phyloP scores from a whole-genome alignment of 2,329 filamentous ascomycete species.

The Ceratocystis cacaofunesta region DNA sequence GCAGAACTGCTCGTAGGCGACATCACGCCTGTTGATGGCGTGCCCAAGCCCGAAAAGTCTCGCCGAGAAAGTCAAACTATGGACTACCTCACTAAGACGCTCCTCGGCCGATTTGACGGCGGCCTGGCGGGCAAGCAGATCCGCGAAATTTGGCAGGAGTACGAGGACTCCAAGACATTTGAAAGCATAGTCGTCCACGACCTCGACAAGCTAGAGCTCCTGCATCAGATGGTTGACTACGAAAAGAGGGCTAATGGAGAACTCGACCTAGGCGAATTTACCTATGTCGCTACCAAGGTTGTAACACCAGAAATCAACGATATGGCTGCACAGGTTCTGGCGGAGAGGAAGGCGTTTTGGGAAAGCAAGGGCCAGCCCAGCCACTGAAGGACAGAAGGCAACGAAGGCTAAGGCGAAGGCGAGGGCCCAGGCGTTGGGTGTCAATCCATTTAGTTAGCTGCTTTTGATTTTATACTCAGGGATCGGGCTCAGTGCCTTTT shows the following conservation, averaged over 20 bases:
- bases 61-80: constrained; percentile 78
- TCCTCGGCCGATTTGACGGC: constrained; percentile 64
- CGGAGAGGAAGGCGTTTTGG: constrained; percentile 66
- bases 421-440: background rate
- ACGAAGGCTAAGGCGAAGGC: constrained; percentile 26
- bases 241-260: constrained; percentile 54
- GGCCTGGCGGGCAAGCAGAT: constrained; percentile 56
- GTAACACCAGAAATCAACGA: constrained; percentile 60
- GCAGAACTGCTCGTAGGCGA: constrained; percentile 89
- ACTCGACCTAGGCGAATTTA: constrained; percentile 75
- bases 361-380: constrained; percentile 25
- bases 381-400: background rate
- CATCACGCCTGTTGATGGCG: constrained; percentile 82
- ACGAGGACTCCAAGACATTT: constrained; percentile 71
- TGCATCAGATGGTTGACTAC: constrained; percentile 94
- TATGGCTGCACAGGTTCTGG: constrained; percentile 64
- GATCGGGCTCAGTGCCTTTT: too few relatives aligned
- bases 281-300: constrained; percentile 60
- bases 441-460: too few relatives aligned
- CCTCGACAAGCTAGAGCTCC: constrained; percentile 88
- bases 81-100: constrained; percentile 64
- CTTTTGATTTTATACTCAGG: too few relatives aligned
- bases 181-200: constrained; percentile 90
- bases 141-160: constrained; percentile 78
- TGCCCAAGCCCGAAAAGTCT: constrained; percentile 76